Base-by-base conservation (phyloP, 129 eudicot species). In the Silybum marianum region DNA sequence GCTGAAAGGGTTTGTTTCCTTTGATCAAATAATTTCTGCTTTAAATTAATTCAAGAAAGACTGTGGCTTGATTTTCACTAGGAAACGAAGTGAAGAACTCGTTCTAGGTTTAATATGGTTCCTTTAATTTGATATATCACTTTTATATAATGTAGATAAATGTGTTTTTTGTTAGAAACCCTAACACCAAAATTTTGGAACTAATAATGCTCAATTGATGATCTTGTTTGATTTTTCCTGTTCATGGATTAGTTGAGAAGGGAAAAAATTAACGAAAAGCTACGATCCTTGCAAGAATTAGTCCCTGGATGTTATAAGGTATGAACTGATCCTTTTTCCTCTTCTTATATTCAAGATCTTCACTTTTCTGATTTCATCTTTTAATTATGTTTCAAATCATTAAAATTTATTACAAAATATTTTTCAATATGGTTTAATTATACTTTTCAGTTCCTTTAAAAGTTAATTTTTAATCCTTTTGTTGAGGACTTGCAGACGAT, bases 251-350 rank as follows among this genome's bases (percentile, higher is more conserved):
- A 94, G 98, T 72, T 90, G 70, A 81, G 97, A 82, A 85, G 98
- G 63, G 98, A 94, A 86, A 92, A 91, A 83, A 94, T 94, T 72
- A 94, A 94, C 46, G 91, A 91, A 67, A 94, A 90, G 83, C 72
- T 94, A 72, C 82, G 88, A 87, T 80, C 90, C 80, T 72, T 94
- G 91, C 98, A 94, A 85, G 97, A 94, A 80, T 87, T 94, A 79
- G 98, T 94, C 78, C 97, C 98, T 7, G 98, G 98, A 30, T 94
- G 98, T 82, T 94, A 94, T 68, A 94, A 94, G 96, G 98, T 94
- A 87, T 66, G 78, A 12, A 7, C 26, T 9, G 72, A 46, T 8
- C 3, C 2, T 24, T 14, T 46, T 32, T 13, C 22, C 40, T 12
- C 11, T 6, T 38, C 8, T 13, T 9, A 32, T 40, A 3, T 78